Conservation (phyloP, 257 asterid genomes). For the Lantana camara region DNA sequence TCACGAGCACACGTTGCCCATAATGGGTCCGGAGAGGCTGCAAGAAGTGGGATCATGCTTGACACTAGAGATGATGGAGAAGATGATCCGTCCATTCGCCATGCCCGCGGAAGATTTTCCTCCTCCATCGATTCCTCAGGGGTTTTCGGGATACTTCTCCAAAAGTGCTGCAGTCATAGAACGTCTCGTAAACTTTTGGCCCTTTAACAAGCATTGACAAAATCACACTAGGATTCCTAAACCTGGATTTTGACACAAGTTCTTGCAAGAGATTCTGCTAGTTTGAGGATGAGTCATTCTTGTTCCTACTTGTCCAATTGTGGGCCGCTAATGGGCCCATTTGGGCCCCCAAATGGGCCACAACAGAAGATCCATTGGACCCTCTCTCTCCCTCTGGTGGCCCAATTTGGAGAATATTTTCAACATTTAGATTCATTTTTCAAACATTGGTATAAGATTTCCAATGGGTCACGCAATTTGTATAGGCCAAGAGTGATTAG, state of each 20-base stretch:
- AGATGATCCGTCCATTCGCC: slow-evolving; percentile 74
- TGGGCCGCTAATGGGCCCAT: too few species aligned
- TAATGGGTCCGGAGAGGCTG: slow-evolving; percentile 92
- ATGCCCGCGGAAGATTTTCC: slow-evolving; percentile 98
- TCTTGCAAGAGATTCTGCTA: too few species aligned
- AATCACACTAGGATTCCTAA: slow-evolving; percentile 19
- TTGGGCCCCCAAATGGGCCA: too few species aligned
- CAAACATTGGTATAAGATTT: not conserved
- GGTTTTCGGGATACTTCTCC: slow-evolving; percentile 89
- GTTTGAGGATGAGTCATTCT: too few species aligned
- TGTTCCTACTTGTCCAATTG: too few species aligned
- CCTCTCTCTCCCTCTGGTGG: too few species aligned
- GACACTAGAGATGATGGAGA: slow-evolving; percentile 81
- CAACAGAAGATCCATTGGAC: too few species aligned
- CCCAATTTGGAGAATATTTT: too few species aligned
- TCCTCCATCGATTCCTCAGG: slow-evolving; percentile 82
- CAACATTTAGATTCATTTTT: not conserved
- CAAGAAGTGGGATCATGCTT: slow-evolving; percentile 79
- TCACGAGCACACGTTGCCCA: slow-evolving; percentile 87
- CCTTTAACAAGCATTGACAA: slow-evolving; percentile 70
- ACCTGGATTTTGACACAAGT: too few species aligned
- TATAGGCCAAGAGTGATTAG: not conserved
- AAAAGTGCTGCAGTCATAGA: slow-evolving; percentile 85
- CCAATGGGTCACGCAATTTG: not conserved
- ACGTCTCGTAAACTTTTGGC: slow-evolving; percentile 90